phyloP scores from a whole-genome alignment of 1,284 basidiomycete species.

The Ustilago loliicola region DNA sequence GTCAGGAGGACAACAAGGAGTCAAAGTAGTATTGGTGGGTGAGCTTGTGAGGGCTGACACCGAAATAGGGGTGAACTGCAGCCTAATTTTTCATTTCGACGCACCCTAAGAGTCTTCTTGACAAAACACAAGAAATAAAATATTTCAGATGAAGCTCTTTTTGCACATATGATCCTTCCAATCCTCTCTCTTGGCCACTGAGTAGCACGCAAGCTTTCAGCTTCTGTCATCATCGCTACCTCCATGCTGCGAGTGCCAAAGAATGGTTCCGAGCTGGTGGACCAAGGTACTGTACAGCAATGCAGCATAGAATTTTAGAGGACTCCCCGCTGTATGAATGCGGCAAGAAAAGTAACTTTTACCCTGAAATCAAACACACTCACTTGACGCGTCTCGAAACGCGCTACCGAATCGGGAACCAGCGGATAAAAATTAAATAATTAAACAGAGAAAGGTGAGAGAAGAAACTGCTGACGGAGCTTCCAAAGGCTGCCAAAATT shows the following conservation, averaged over 20 bases:
- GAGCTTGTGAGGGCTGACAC: slow-evolving; percentile 1
- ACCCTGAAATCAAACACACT: not conserved
- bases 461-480: no score
- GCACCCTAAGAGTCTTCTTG: not conserved
- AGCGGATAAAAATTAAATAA: not conserved
- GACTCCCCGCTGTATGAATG: slow-evolving; percentile 11
- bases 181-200: not conserved
- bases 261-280: not conserved
- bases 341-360: slow-evolving; percentile 31
- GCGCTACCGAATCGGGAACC: slow-evolving; percentile 30
- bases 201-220: not conserved
- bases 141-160: not conserved
- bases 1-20: not conserved
- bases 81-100: slow-evolving; percentile 1
- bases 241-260: not conserved
- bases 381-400: slow-evolving; percentile 18
- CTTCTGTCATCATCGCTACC: not conserved
- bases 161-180: not conserved
- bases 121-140: not conserved
- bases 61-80: slow-evolving; percentile 39
- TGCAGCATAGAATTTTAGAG: slow-evolving; percentile 9
- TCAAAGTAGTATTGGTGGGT: not conserved
- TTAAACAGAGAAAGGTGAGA: not conserved
- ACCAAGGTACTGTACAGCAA: slow-evolving; percentile 1
- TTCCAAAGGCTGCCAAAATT: not conserved